Evolutionary conservation across 139 green algal genomes (phyloP).

Genomic region (Tetradesmus lagerheimii): DNA sequence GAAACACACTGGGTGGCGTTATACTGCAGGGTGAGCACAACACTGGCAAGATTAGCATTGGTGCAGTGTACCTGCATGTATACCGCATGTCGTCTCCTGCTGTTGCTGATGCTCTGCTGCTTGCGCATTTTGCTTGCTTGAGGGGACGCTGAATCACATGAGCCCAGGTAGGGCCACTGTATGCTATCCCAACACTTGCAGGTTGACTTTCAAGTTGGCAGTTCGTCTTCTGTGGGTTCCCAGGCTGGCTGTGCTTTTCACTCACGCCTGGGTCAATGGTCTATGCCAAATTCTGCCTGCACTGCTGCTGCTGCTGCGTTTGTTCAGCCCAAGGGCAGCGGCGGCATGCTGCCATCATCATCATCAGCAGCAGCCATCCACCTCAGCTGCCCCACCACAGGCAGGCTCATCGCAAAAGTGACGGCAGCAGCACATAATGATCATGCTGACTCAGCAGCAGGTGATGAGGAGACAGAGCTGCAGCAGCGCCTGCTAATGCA

Average conservation of each 20-base stretch:
- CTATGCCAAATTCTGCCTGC: no score
- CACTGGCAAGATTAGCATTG: neutral
- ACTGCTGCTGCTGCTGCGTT: neutral
- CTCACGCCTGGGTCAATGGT: no score
- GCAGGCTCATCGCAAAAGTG: constrained; percentile 8
- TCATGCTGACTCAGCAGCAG: neutral
- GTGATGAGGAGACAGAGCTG: neutral
- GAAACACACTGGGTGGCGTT: constrained; percentile 35
- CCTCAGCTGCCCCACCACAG: constrained; percentile 13
- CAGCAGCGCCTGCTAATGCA: neutral
- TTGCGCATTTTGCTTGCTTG: no score
- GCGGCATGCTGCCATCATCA: neutral
- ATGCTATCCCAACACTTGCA: no score
- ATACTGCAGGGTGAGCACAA: constrained; percentile 38
- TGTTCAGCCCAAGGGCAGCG: constrained; percentile 15
- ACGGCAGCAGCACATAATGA: neutral
- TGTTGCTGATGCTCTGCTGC: no score
- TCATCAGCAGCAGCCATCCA: constrained; percentile 7
- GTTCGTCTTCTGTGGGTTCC: no score
- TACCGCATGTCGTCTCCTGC: no score
- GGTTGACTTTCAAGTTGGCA: no score
- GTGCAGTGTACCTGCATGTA: no score
- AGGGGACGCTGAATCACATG: no score
- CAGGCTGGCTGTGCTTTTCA: no score
- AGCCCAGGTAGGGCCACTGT: no score